Base-by-base conservation (phyloP, 106 monocot genomes). In the Acanthochlamys bracteata region DNA sequence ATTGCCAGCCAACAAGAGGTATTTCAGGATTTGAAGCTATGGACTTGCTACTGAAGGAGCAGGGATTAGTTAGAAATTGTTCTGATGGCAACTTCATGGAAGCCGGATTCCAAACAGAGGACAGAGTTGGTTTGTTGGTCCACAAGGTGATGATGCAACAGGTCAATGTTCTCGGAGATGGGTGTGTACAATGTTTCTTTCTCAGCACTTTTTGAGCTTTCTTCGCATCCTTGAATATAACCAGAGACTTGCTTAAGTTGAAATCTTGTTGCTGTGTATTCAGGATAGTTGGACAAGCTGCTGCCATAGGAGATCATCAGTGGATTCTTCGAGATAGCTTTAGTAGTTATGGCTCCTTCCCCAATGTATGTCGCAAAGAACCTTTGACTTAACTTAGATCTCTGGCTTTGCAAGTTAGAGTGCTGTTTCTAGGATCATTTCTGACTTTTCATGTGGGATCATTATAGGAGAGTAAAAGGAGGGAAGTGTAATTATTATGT, bases 251-350 rank as follows among this genome's bases (percentile, higher is more conserved):
- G 41, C 26, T 17, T 59, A 14, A 59, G 14, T 13, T 73, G 10
- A 11, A 23, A 9, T 14, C 17, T 54, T 53, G 16, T 24, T 69
- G 20, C 19, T 13, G 61, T 26, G 39, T 43, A 69, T 65, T 56
- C 71, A 89, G 89, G 77, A 60, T 83, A 55, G 66, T 90, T 59
- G 85, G 90, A 19, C 67, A 62, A 72, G 86, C 82, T 57, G 86
- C 79, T 42, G 27, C 73, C 17, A 83, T 74, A 4, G 82, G 85
- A 45, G 71, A 74, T 24, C 82, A 90, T 77, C 72, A 69, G 15
- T 90, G 90, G 90, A 70, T 85, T 52, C 24, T 80, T 56, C 67
- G 60, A 26, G 73, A 71, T 63, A 42, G 49, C 13, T 51, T 68
- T 21, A 53, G 52, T 41, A 56, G 41, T 60, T 39, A 75, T 42